These are phyloP conservation scores for Saccharomycopsis microspora DNA, from an alignment of 805 yeast species.

Conservation along the genomic window DNA sequence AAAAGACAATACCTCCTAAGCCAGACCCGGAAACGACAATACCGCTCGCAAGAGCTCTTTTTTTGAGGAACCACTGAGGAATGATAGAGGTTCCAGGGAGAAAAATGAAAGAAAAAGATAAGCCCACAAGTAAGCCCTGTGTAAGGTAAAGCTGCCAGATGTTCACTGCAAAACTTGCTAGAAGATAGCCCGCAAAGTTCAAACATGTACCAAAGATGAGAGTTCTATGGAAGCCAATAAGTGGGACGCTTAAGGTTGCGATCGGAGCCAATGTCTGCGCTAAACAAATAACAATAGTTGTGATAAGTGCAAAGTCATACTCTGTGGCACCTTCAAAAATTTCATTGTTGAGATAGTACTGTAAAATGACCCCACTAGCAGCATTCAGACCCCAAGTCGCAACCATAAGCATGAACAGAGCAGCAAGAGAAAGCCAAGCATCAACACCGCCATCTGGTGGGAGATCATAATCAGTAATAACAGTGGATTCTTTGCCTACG, in stretches of 20 bases:
- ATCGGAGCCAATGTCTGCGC: slow-evolving; percentile 56
- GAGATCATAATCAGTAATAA: slow-evolving; percentile 6
- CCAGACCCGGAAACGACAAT: slow-evolving; percentile 24
- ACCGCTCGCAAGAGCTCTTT: slow-evolving; percentile 33
- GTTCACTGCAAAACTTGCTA: slow-evolving; percentile 48
- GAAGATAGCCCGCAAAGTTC: slow-evolving; percentile 42
- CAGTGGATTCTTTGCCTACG: background rate
- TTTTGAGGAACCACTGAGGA: slow-evolving; percentile 63
- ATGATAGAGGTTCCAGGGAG: slow-evolving; percentile 48
- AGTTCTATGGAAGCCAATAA: slow-evolving; percentile 38
- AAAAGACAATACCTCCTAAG: slow-evolving; percentile 26
- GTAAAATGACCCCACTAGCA: slow-evolving; percentile 42
- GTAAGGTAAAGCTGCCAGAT: slow-evolving; percentile 59
- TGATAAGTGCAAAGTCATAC: slow-evolving; percentile 43
- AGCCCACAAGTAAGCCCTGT: slow-evolving; percentile 56
- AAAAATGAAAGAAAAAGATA: slow-evolving; percentile 38
- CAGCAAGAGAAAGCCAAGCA: slow-evolving; percentile 38
- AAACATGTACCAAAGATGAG: slow-evolving; percentile 36
- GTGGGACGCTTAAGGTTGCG: slow-evolving; percentile 32
- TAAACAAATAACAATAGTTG: slow-evolving; percentile 40
- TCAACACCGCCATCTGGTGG: slow-evolving; percentile 35
- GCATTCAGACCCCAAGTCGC: slow-evolving; percentile 47
- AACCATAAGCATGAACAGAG: slow-evolving; percentile 24
- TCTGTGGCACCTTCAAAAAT: slow-evolving; percentile 38
- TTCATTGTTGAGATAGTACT: slow-evolving; percentile 31